These are phyloP conservation scores for Fusarium chaquense DNA, from an alignment of 2,329 filamentous ascomycete genomes.

Conservation along the genomic window DNA sequence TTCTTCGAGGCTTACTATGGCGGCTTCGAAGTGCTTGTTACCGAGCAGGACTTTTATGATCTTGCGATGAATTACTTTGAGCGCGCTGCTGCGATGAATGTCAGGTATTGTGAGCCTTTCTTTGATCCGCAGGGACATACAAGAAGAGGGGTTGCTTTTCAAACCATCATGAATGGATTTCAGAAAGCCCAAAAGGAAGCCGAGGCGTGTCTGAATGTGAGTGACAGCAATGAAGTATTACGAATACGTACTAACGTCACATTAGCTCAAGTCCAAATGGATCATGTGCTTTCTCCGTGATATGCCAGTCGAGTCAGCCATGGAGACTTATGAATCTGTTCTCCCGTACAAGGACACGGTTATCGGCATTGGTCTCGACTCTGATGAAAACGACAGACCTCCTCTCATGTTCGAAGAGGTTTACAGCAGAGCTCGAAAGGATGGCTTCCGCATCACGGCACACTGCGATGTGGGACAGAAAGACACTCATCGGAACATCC, in stretches of 20 bases:
- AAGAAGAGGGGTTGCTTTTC: constrained; percentile 69
- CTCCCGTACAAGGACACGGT: constrained; percentile 55
- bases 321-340: constrained; percentile 64
- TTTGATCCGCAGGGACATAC: constrained; percentile 84
- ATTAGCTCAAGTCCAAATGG: constrained; percentile 60
- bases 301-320: constrained; percentile 76
- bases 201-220: constrained; percentile 30
- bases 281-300: constrained; percentile 80
- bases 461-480: constrained; percentile 65
- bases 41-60: constrained; percentile 74
- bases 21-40: constrained; percentile 78
- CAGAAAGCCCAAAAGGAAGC: constrained; percentile 68
- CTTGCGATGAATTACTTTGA: constrained; percentile 78
- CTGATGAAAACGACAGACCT: constrained; percentile 60
- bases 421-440: constrained; percentile 52
- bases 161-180: constrained; percentile 73
- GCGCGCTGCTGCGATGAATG: constrained; percentile 70
- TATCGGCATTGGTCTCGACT: constrained; percentile 60
- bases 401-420: constrained; percentile 58
- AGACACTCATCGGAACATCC: constrained; percentile 64
- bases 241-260: fast-evolving
- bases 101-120: constrained; percentile 80
- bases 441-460: constrained; percentile 61
- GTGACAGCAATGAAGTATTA: fast-evolving
- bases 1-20: constrained; percentile 80